phyloP scores from a whole-genome alignment of 2,329 filamentous ascomycete species.

The Furcasterigmium sp. region DNA sequence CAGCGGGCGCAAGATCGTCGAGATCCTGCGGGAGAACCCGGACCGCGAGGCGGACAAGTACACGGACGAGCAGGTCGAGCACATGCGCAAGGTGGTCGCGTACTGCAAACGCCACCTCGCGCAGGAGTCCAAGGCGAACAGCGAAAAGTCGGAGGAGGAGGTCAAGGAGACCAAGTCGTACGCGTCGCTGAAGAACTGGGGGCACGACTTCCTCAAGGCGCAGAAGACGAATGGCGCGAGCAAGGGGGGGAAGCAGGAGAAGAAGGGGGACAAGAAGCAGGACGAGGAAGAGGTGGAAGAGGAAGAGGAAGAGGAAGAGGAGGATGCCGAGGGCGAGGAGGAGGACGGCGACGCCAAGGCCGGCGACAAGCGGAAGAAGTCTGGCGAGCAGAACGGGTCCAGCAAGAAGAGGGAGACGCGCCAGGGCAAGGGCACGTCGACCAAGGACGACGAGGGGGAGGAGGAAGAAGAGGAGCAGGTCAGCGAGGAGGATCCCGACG shows the following conservation, averaged over 20 bases:
- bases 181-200: constrained; percentile 59
- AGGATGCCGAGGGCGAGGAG: constrained; percentile 22
- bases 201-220: constrained; percentile 46
- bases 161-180: constrained; percentile 47
- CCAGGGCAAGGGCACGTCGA: constrained; percentile 7
- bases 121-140: constrained; percentile 54
- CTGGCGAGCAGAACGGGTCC: constrained; percentile 11
- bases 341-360: constrained; percentile 10
- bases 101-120: constrained; percentile 64
- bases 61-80: constrained; percentile 46
- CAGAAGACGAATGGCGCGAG: constrained; percentile 7
- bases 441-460: constrained; percentile 8
- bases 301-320: constrained; percentile 17
- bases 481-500: constrained; percentile 9
- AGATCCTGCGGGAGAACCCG: constrained; percentile 58
- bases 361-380: constrained; percentile 9
- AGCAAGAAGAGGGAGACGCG: constrained; percentile 16
- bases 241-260: constrained; percentile 6
- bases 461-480: constrained; percentile 8
- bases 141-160: constrained; percentile 41
- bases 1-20: constrained; percentile 58
- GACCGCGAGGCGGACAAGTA: constrained; percentile 52
- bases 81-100: constrained; percentile 59
- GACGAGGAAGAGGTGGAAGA: constrained; percentile 15
- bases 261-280: constrained; percentile 5